Conservation (phyloP, 2,329 filamentous ascomycete species). For the Stemphylium vesicarium region DNA sequence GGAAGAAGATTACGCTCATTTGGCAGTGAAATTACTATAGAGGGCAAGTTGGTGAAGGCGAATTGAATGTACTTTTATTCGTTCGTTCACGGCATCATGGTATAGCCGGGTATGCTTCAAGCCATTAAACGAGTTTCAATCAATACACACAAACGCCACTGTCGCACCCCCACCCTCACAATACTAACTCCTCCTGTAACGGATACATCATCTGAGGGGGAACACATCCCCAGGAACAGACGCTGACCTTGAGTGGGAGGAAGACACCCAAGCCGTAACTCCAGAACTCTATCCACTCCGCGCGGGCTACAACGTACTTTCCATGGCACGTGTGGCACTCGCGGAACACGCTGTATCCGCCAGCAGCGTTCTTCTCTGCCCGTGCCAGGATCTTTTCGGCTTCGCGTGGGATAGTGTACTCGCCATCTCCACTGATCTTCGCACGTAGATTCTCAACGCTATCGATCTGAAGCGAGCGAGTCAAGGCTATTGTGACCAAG, state of each 20-base stretch:
- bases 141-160: not conserved
- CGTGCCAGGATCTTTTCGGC: constrained; percentile 20
- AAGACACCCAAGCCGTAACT: constrained; percentile 7
- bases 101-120: not conserved
- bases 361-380: constrained; percentile 19
- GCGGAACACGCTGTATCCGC: constrained; percentile 27
- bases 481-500: constrained; percentile 22
- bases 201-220: constrained; percentile 23
- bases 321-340: constrained; percentile 36
- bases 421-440: constrained; percentile 11
- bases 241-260: constrained; percentile 32
- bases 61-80: not conserved
- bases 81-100: not conserved
- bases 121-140: not conserved
- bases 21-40: not conserved
- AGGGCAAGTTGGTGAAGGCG: too few species aligned
- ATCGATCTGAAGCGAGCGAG: constrained; percentile 16
- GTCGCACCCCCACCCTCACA: not conserved
- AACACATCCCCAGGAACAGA: constrained; percentile 44
- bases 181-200: constrained; percentile 14
- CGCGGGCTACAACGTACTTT: constrained; percentile 35
- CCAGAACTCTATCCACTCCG: constrained; percentile 46
- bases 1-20: constrained; percentile 29
- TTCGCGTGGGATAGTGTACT: constrained; percentile 8
- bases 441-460: not conserved